These are phyloP conservation scores for Aspergillus ellipticus DNA, from an alignment of 495 filamentous ascomycete genomes.

Conservation along the genomic window DNA sequence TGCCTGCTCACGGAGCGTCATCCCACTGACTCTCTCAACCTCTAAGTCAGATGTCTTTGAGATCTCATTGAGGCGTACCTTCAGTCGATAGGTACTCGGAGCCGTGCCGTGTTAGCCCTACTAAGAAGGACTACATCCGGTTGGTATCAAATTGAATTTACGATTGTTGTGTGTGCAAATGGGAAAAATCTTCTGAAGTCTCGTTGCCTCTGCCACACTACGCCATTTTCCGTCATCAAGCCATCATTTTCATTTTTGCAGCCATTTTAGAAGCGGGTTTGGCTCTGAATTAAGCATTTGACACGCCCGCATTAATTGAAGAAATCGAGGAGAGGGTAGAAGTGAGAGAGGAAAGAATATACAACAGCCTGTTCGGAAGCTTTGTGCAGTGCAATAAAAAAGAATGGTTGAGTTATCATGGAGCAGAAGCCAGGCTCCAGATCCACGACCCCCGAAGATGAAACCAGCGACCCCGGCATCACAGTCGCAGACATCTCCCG, in stretches of 20 bases:
- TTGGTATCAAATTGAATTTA: neutral
- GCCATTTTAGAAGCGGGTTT: neutral
- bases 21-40: neutral
- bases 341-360: neutral
- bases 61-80: neutral
- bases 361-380: neutral
- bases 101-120: neutral
- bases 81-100: neutral
- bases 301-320: neutral
- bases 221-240: neutral
- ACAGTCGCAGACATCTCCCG: constrained; percentile 39
- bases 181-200: neutral
- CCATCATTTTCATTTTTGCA: neutral
- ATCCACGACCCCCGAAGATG: constrained; percentile 24
- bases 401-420: constrained; percentile 33
- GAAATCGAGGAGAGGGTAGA: neutral
- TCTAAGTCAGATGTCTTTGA: neutral
- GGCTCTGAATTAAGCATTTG: neutral
- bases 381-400: neutral
- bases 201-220: neutral
- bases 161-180: neutral
- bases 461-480: constrained; percentile 32
- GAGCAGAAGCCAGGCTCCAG: constrained; percentile 27
- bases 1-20: neutral
- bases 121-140: neutral